Conservation (phyloP, 352 stramenopile genomes). For the Phytophthora citrophthora region DNA sequence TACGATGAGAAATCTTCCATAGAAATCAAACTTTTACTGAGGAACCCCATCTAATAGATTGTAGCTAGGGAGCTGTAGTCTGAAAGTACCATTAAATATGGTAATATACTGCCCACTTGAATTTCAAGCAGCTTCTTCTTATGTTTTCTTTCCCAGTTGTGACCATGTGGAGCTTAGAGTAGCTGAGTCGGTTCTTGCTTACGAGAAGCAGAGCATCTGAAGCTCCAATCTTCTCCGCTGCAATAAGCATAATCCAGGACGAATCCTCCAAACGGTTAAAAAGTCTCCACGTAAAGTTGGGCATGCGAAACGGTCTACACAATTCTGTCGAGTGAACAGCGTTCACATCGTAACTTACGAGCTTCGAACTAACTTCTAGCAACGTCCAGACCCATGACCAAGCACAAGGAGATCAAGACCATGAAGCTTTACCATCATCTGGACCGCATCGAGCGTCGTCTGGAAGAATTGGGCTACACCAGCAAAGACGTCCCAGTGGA, state of each 20-base stretch:
- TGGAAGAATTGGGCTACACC: conserved; percentile 38
- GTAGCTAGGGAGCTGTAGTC: neutral
- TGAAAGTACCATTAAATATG: too few relatives aligned
- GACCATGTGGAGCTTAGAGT: too few relatives aligned
- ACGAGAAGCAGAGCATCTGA: neutral
- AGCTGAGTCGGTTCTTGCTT: neutral
- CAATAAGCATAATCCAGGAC: neutral
- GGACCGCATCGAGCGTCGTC: conserved; percentile 78
- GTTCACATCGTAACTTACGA: neutral
- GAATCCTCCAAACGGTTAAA: neutral
- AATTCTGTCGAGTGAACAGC: too few relatives aligned
- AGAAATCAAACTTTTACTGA: conserved; percentile 72
- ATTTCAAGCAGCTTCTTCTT: too few relatives aligned
- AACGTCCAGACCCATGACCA: conserved; percentile 13
- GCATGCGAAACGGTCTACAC: neutral
- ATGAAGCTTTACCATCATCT: conserved; percentile 89
- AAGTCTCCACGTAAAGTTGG: neutral
- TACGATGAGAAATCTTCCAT: conserved; percentile 77
- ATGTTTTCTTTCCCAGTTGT: too few relatives aligned
- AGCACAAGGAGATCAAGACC: conserved; percentile 82
- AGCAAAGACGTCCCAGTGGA: conserved; percentile 41
- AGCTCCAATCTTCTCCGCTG: neutral
- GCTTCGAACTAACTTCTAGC: neutral
- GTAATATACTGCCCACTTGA: too few relatives aligned
- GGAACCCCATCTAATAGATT: conserved; percentile 35